These are phyloP conservation scores for Petrea volubilis DNA, from an alignment of 257 asterid genomes.

Conservation along the genomic window DNA sequence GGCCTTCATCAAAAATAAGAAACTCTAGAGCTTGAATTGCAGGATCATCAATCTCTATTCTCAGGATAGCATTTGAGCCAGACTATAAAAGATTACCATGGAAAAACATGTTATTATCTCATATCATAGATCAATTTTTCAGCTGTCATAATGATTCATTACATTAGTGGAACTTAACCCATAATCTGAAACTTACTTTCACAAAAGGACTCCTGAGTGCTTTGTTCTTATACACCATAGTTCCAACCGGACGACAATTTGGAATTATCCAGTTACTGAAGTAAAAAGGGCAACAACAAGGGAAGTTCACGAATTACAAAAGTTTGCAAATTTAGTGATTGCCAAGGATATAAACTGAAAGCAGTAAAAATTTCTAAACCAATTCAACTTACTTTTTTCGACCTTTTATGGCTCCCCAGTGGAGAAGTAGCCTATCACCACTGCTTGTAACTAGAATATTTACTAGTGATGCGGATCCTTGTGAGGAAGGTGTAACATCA, in stretches of 20 bases:
- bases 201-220: slow-evolving; percentile 93
- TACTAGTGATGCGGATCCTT: slow-evolving; percentile 53
- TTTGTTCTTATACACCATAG: slow-evolving; percentile 64
- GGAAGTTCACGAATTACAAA: neutral
- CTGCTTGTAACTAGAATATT: slow-evolving; percentile 55
- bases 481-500: slow-evolving; percentile 57
- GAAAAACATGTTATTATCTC: slow-evolving; percentile 20
- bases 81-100: slow-evolving; percentile 49
- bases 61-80: slow-evolving; percentile 65
- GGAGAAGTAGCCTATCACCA: slow-evolving; percentile 63
- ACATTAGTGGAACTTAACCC: neutral
- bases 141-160: slow-evolving; percentile 4
- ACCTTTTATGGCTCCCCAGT: slow-evolving; percentile 84
- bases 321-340: neutral
- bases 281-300: neutral
- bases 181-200: slow-evolving; percentile 53
- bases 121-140: slow-evolving; percentile 8
- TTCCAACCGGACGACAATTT: slow-evolving; percentile 71
- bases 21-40: slow-evolving; percentile 87
- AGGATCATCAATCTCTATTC: slow-evolving; percentile 83
- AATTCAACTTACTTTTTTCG: slow-evolving; percentile 51
- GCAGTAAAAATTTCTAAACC: slow-evolving; percentile 1
- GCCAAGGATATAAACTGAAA: slow-evolving; percentile 9
- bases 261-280: slow-evolving; percentile 88
- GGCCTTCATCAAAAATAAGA: slow-evolving; percentile 79